Percentiles rank a stretch among this genome's conserved stretches.
phyloP scores from a whole-genome alignment of 2,329 filamentous ascomycete genomes.

The Aspergillus transmontanensis region DNA sequence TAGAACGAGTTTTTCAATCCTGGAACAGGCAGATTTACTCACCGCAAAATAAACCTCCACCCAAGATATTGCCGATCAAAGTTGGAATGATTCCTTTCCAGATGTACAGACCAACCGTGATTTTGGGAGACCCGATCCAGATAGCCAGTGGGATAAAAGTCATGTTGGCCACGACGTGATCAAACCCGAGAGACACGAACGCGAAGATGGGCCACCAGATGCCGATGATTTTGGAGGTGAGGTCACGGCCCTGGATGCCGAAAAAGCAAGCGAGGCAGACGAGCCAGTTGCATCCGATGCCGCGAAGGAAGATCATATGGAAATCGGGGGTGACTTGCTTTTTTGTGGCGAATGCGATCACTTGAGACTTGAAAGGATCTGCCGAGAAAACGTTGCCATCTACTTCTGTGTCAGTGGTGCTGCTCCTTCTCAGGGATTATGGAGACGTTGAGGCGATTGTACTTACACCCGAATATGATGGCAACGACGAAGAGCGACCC shows the following conservation, averaged over 20 bases:
- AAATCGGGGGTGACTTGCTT: slow-evolving; percentile 54
- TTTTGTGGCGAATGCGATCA: slow-evolving; percentile 49
- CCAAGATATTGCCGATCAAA: slow-evolving; percentile 56
- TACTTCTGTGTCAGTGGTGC: slow-evolving; percentile 15
- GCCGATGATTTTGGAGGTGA: slow-evolving; percentile 56
- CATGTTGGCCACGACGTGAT: slow-evolving; percentile 63
- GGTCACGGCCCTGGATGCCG: slow-evolving; percentile 51
- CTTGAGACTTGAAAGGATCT: slow-evolving; percentile 48
- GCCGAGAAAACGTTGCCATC: slow-evolving; percentile 51
- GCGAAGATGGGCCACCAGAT: slow-evolving; percentile 61
- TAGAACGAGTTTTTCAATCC: background rate
- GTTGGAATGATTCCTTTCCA: slow-evolving; percentile 61
- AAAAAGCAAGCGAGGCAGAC: slow-evolving; percentile 56
- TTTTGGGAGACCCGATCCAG: slow-evolving; percentile 48
- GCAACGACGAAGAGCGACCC: slow-evolving; percentile 53
- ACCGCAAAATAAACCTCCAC: slow-evolving; percentile 57
- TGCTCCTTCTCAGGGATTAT: background rate
- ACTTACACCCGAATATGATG: slow-evolving; percentile 52
- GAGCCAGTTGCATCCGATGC: slow-evolving; percentile 61
- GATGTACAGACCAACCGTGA: slow-evolving; percentile 56
- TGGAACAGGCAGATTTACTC: background rate
- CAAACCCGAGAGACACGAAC: slow-evolving; percentile 57
- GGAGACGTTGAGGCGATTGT: background rate
- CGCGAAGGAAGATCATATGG: slow-evolving; percentile 58
- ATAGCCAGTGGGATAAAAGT: slow-evolving; percentile 57